Base-by-base conservation (phyloP, 768 basidiomycete species). In the Leccinum arenicola region DNA sequence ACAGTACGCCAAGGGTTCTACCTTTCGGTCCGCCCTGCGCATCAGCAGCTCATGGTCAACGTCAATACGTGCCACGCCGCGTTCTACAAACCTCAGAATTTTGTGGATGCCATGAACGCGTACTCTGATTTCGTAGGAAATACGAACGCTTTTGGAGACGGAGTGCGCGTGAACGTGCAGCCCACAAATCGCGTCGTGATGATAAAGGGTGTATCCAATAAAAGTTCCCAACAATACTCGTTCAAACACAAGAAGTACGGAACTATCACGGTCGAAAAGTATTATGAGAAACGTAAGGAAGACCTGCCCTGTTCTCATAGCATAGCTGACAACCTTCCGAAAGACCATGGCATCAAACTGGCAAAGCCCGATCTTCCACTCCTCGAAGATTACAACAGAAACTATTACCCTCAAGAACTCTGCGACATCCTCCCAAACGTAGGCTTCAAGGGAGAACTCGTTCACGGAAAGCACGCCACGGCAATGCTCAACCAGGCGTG, bases 121-220 rank as follows among this genome's bases (percentile, higher is more conserved):
- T 81, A 82, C 63, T 61, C 65, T 21, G 65, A 72, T 4, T 76
- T 80, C 14, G 83, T 78, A 61, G 83, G 79, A 48, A 80, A 82
- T 19, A 62, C 74, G 2, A 75, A 74, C 17, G 80, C 75, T 1
- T 93, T 91, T 61, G 85, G 82, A 27, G 81, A 76, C 54, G 83
- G 87, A 12, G 79, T 93, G 3, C 77, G 90, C 29, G 77, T 93
- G 64, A 81, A 82, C 2, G 80, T 74, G 2, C 85, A 84, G 69
- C 77, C 90, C 10, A 82, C 82, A 12, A 85, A 88, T 56, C 82
- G 72, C 66, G 88, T 88, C 68, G 84, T 86, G 0, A 80, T 91
- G 67, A 88, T 93, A 66, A 83, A 84, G 66, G 70, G 74, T 3
- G 61, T 88, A 2, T 76, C 80, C 11, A 72, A 76, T 17, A 19